phyloP scores from a whole-genome alignment of 371 early-diverging fungal genomes.

The Saksenaea oblongispora region DNA sequence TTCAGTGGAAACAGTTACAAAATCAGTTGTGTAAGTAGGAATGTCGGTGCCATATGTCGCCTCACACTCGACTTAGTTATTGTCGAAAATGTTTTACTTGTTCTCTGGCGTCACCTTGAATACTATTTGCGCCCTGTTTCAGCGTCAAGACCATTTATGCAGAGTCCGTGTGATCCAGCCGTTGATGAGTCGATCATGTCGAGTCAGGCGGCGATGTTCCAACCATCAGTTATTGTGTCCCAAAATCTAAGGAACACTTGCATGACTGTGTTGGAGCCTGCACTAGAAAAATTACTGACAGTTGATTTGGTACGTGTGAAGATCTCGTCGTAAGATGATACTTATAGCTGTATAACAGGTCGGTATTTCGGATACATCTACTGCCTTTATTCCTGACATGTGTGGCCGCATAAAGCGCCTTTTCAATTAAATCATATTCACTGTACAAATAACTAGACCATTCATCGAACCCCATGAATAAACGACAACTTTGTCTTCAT shows the following conservation, averaged over 20 bases:
- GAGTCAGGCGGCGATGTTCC: constrained; percentile 27
- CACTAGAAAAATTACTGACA: constrained; percentile 22
- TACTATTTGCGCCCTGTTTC: constrained; percentile 25
- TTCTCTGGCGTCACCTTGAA: constrained; percentile 41
- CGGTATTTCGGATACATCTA: background rate
- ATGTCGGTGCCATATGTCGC: background rate
- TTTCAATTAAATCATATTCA: background rate
- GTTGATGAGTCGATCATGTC: constrained; percentile 19
- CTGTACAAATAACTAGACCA: background rate
- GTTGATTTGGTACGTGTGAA: constrained; percentile 11
- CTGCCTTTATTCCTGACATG: background rate
- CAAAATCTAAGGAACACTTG: constrained; percentile 16
- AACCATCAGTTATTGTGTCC: constrained; percentile 24
- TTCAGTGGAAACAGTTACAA: constrained; percentile 24
- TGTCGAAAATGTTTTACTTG: constrained; percentile 25
- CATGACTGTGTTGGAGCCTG: constrained; percentile 16
- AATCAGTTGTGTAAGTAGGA: constrained; percentile 20
- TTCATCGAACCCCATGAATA: background rate
- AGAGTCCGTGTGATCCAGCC: constrained; percentile 25
- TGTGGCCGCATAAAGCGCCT: background rate
- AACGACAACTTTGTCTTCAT: background rate
- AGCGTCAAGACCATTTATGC: constrained; percentile 6
- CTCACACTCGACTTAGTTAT: constrained; percentile 12
- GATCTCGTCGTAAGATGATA: background rate
- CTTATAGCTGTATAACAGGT: background rate